These are phyloP conservation scores for Talaromyces wortmannii DNA, from an alignment of 495 filamentous ascomycete species.

Conservation along the genomic window DNA sequence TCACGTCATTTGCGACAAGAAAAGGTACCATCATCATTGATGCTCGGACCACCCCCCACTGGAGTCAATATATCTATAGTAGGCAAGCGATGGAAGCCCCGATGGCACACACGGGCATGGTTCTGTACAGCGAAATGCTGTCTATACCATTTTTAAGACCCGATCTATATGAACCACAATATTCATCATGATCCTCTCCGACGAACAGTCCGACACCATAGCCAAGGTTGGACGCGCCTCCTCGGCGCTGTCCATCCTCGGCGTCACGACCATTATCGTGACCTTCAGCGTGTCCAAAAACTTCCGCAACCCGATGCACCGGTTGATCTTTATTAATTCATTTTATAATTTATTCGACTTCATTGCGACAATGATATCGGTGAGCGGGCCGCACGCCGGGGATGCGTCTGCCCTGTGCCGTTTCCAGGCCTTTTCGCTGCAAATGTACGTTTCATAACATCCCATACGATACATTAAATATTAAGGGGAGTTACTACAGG, in stretches of 20 bases:
- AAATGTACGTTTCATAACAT: conserved; percentile 25
- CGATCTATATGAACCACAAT: conserved; percentile 8
- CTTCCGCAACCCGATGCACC: conserved; percentile 41
- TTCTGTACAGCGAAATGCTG: neutral
- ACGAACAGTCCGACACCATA: conserved; percentile 19
- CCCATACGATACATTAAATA: neutral
- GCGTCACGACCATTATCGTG: conserved; percentile 29
- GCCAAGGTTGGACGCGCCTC: conserved; percentile 26
- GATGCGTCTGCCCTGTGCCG: conserved; percentile 32
- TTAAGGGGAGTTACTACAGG: conserved; percentile 14
- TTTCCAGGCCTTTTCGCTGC: conserved; percentile 40
- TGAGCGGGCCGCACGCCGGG: conserved; percentile 28
- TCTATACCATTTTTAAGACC: neutral
- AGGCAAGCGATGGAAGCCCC: neutral
- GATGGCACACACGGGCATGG: neutral
- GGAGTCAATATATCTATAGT: neutral
- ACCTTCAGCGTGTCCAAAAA: conserved; percentile 28
- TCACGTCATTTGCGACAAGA: neutral
- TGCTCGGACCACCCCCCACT: neutral
- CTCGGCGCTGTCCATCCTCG: conserved; percentile 30
- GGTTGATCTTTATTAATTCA: conserved; percentile 40
- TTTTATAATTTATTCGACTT: conserved; percentile 40
- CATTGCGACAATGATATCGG: conserved; percentile 38
- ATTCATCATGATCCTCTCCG: conserved; percentile 21
- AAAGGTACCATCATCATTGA: neutral